Evolutionary conservation across 495 filamentous ascomycete species (phyloP), one percentile per base, ranked within the genome.

Genomic region (Penicillium mononematosum): DNA sequence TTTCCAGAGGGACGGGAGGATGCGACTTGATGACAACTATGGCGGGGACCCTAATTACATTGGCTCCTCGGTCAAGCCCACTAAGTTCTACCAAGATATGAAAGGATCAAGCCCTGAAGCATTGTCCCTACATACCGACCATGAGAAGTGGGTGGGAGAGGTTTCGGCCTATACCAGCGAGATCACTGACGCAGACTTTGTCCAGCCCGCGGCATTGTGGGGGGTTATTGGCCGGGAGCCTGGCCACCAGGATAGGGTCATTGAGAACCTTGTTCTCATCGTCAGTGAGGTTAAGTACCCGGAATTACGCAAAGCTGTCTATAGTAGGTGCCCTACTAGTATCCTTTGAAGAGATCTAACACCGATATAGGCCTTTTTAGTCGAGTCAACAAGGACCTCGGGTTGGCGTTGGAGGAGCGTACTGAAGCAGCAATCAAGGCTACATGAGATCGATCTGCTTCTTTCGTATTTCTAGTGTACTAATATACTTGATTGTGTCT

Each of bases 1-100:
- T 2, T 89, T 86, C 76, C 81, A 90, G 70, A 78, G 87, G 31
- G 86, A 89, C 53, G 88, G 88, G 19, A 60, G 64, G 46, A 90
- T 90, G 83, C 69, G 77, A 48, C 69, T 85, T 14, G 77, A 83
- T 43, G 78, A 74, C 29, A 88, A 88, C 67, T 85, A 86, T 55
- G 85, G 84, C 49, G 76, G 76, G 0, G 78, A 85, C 57, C 84
- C 84, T 39, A 85, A 83, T 67, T 87, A 88, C 63, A 78, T 83
- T 5, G 44, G 49, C n/a, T 63, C 64, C 10, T 54, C 55, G 5
- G n/a, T 63, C 22, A 34, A 66, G 39, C 60, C 64, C 1, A 58
- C 55, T 25, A 58, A 48, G 11, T 66, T 53, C 55, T 66, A 66
- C 14, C 54, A 34, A 4, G 63, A 66, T 0, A 38, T 60, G 7